Percentiles rank a stretch among this genome's conserved stretches.
Evolutionary conservation across 768 basidiomycete species (phyloP).

Genomic region (Hemileccinum impolitum): DNA sequence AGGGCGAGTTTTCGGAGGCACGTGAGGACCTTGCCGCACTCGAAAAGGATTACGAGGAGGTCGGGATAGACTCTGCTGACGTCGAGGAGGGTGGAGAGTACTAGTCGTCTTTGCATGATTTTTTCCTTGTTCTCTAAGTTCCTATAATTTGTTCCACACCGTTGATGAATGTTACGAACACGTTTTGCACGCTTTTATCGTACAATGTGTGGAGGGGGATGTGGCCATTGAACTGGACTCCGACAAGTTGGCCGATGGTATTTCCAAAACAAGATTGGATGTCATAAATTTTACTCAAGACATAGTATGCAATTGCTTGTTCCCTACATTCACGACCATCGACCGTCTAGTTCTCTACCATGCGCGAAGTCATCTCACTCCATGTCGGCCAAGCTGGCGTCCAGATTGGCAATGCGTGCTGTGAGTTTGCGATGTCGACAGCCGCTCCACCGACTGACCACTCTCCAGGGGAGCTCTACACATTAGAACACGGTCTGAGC

Average conservation of each 20-base stretch:
- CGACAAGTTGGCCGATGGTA: constrained; percentile 6
- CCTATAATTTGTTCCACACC: constrained; percentile 26
- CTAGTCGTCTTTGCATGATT: constrained; percentile 27
- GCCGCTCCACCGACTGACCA: constrained; percentile 8
- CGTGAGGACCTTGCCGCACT: constrained; percentile 99
- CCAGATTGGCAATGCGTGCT: constrained; percentile 94
- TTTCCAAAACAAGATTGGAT: constrained; percentile 24
- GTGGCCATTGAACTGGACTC: neutral
- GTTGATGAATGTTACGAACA: constrained; percentile 37
- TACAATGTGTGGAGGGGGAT: neutral
- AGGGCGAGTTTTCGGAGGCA: constrained; percentile 98
- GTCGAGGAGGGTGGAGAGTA: constrained; percentile 50
- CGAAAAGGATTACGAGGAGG: constrained; percentile 95
- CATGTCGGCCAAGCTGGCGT: constrained; percentile 98
- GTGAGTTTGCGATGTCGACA: constrained; percentile 45
- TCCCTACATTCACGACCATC: constrained; percentile 13
- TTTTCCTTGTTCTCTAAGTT: constrained; percentile 22
- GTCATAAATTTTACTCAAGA: constrained; percentile 19
- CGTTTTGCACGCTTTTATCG: constrained; percentile 17
- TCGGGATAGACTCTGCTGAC: constrained; percentile 53
- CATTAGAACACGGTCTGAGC: constrained; percentile 93
- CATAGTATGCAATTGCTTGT: constrained; percentile 7
- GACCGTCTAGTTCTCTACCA: constrained; percentile 30
- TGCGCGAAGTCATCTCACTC: constrained; percentile 94
- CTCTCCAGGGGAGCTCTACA: constrained; percentile 89